phyloP scores from a whole-genome alignment of 352 stramenopile genomes.

The Pythium chondricola region DNA sequence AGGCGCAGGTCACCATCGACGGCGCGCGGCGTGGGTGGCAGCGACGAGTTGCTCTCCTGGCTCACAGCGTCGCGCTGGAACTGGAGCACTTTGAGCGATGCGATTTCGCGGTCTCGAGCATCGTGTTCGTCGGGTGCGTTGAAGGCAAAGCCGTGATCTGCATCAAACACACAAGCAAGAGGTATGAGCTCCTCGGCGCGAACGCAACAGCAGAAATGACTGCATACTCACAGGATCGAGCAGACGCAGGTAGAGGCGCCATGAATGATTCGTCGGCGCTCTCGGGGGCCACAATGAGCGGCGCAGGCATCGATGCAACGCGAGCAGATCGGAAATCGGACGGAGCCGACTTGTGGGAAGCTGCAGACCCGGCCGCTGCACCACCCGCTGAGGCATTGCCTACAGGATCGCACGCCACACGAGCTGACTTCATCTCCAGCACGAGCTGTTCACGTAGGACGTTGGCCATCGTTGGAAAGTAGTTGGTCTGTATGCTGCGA shows the following conservation, averaged over 20 bases:
- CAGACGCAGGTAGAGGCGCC: conserved; percentile 1
- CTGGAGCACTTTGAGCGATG: conserved; percentile 37
- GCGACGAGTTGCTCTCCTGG: background rate
- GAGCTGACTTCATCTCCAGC: conserved; percentile 30
- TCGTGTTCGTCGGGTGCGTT: conserved; percentile 29
- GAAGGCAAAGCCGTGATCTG: conserved; percentile 50
- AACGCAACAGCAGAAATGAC: too few species aligned
- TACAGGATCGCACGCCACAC: conserved; percentile 20
- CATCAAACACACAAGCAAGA: background rate
- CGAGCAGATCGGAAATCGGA: too few species aligned
- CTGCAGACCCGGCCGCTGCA: background rate
- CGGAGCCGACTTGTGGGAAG: too few species aligned
- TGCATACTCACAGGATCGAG: too few species aligned
- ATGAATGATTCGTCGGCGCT: conserved; percentile 11
- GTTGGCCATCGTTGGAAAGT: conserved; percentile 63
- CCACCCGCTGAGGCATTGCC: background rate
- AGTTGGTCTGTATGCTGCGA: conserved; percentile 42
- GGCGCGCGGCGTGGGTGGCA: conserved; percentile 2
- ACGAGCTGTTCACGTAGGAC: conserved; percentile 61
- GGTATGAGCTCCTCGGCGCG: too few species aligned
- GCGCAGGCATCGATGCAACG: background rate
- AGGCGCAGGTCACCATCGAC: conserved; percentile 13
- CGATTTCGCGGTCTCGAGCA: conserved; percentile 25
- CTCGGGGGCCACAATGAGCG: background rate
- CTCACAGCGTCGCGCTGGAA: conserved; percentile 17